A percentile compares a stretch with the other conserved stretches of the same genome.
Conservation (phyloP, 2,329 filamentous ascomycete species). For the Dothideomycetidae sp. region DNA sequence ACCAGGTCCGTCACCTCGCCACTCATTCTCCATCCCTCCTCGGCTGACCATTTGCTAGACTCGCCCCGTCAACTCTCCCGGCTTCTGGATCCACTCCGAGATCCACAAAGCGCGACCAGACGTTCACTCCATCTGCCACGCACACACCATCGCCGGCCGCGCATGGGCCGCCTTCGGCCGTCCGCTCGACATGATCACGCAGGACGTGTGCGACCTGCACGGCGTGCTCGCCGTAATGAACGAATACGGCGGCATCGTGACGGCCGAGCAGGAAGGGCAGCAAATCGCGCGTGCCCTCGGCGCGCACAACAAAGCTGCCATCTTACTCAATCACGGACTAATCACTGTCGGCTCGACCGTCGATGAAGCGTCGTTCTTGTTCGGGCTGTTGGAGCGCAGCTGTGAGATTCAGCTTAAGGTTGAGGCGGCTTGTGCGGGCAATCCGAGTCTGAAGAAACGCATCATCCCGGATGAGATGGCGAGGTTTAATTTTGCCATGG, state of each 20-base stretch:
- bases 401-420: neutral
- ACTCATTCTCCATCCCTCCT: slow-evolving; percentile 28
- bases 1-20: neutral
- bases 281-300: slow-evolving; percentile 28
- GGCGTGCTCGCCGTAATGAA: slow-evolving; percentile 28
- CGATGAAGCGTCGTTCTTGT: slow-evolving; percentile 34
- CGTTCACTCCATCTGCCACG: slow-evolving; percentile 27
- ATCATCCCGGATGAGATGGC: neutral
- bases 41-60: slow-evolving; percentile 29
- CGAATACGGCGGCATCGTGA: slow-evolving; percentile 29
- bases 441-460: neutral
- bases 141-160: slow-evolving; percentile 34
- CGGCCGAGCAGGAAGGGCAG: slow-evolving; percentile 30
- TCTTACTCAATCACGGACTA: slow-evolving; percentile 28
- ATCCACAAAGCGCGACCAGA: slow-evolving; percentile 13
- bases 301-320: slow-evolving; percentile 21
- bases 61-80: slow-evolving; percentile 25
- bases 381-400: slow-evolving; percentile 14
- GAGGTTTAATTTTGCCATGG: neutral
- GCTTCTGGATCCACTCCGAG: slow-evolving; percentile 13
- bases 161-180: slow-evolving; percentile 34
- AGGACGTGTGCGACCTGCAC: slow-evolving; percentile 32
- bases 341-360: slow-evolving; percentile 26
- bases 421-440: neutral
- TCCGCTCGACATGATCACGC: slow-evolving; percentile 34